Evolutionary conservation across 1,284 basidiomycete genomes (phyloP).

Genomic region (Pseudozyma thailandica): DNA sequence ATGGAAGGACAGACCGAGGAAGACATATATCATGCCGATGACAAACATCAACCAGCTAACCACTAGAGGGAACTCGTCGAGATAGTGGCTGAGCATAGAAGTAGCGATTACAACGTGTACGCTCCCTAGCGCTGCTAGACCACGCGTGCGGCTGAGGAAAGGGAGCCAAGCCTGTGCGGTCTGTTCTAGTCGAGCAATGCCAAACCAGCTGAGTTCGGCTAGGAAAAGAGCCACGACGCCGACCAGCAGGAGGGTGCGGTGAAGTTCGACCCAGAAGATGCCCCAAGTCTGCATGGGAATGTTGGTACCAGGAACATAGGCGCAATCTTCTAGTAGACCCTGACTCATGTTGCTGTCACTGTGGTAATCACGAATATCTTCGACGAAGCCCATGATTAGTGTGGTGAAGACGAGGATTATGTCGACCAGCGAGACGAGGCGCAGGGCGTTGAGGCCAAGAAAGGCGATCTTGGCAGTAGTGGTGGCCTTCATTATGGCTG

Average conservation of each 20-base stretch:
- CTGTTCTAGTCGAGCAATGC: slow-evolving; percentile 11
- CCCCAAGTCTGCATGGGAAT: slow-evolving; percentile 59
- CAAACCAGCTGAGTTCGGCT: slow-evolving; percentile 49
- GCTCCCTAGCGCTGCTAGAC: slow-evolving; percentile 43
- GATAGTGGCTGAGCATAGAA: slow-evolving; percentile 41
- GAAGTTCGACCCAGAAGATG: slow-evolving; percentile 57
- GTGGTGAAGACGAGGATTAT: slow-evolving; percentile 43
- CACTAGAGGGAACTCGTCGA: slow-evolving; percentile 49
- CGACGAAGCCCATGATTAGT: slow-evolving; percentile 39
- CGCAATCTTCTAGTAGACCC: slow-evolving; percentile 35
- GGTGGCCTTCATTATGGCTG: slow-evolving; percentile 5
- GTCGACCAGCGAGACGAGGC: slow-evolving; percentile 40
- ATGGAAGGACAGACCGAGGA: slow-evolving; percentile 22
- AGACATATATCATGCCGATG: slow-evolving; percentile 37
- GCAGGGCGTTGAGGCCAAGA: slow-evolving; percentile 44
- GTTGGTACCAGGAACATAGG: slow-evolving; percentile 50
- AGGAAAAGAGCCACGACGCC: slow-evolving; percentile 26
- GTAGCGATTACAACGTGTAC: slow-evolving; percentile 46
- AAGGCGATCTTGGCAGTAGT: slow-evolving; percentile 26
- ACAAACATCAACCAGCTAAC: slow-evolving; percentile 53
- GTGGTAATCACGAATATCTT: slow-evolving; percentile 37
- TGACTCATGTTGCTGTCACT: slow-evolving; percentile 21
- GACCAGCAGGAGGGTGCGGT: slow-evolving; percentile 41
- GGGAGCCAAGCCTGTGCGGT: slow-evolving; percentile 40
- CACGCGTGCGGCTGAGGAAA: slow-evolving; percentile 30